Evolutionary conservation across 345 rosid genomes (phyloP).

Genomic region (Euphorbia tirucalli): DNA sequence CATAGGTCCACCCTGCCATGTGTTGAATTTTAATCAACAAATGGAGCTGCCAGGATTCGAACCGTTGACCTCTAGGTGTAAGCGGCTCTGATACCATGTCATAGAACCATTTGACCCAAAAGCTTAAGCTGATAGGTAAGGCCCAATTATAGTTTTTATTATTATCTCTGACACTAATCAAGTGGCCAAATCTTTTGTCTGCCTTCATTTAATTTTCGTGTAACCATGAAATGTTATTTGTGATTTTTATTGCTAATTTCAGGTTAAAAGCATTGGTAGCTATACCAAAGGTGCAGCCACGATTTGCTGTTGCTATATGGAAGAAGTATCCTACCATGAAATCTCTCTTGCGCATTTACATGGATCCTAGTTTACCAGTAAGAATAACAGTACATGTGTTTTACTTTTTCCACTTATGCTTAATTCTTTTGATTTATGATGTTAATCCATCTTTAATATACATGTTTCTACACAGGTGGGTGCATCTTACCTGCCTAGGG

Average conservation of each 20-base stretch:
- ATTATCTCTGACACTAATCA: too few species aligned
- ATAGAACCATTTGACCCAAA: too few species aligned
- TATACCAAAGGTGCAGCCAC: constrained; percentile 95
- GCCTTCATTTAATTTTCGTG: not conserved
- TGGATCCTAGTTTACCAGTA: constrained; percentile 78
- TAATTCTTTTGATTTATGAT: not conserved
- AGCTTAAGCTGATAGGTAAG: too few species aligned
- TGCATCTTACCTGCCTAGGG: not conserved
- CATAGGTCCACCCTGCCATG: too few species aligned
- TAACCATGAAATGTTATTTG: not conserved
- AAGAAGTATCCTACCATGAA: constrained; percentile 94
- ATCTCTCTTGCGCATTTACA: constrained; percentile 75
- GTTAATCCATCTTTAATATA: not conserved
- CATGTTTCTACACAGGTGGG: not conserved
- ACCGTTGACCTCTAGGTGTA: too few species aligned
- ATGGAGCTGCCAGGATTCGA: too few species aligned
- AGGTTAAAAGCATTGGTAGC: constrained; percentile 93
- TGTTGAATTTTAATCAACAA: too few species aligned
- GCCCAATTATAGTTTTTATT: too few species aligned
- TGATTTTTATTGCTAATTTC: constrained; percentile 18
- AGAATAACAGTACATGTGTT: constrained; percentile 28
- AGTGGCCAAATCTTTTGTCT: not conserved
- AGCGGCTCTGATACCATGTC: too few species aligned
- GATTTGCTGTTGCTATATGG: constrained; percentile 79
- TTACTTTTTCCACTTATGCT: constrained; percentile 1